Conservation (phyloP, 2,329 filamentous ascomycete species). For the Venturia asperata region DNA sequence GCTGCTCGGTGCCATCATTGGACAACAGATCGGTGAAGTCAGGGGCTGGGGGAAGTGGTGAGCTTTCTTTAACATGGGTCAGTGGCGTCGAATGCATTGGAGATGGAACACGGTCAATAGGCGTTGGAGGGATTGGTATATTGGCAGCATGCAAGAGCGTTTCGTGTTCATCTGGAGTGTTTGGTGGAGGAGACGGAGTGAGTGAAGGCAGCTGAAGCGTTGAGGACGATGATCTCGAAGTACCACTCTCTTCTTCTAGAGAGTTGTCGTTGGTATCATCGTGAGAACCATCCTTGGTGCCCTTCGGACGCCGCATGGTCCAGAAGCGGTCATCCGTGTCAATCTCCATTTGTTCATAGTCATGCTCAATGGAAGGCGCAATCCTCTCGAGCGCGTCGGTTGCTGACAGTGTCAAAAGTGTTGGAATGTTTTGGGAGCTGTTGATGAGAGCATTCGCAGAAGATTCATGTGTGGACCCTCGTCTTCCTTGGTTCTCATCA, state of each 20-base stretch:
- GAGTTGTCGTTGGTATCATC: background rate
- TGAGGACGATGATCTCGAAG: slow-evolving; percentile 26
- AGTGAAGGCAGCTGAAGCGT: slow-evolving; percentile 26
- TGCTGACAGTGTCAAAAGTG: slow-evolving; percentile 24
- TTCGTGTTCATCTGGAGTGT: background rate
- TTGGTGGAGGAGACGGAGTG: slow-evolving; percentile 24
- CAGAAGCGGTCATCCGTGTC: background rate
- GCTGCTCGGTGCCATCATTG: slow-evolving; percentile 1
- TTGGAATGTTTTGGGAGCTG: slow-evolving; percentile 37
- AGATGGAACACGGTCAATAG: slow-evolving; percentile 20
- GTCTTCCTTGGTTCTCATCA: background rate
- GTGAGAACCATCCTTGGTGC: slow-evolving; percentile 11
- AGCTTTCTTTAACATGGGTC: slow-evolving; percentile 22
- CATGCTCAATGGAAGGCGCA: slow-evolving; percentile 12
- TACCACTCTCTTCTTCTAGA: slow-evolving; percentile 22
- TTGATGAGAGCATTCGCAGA: slow-evolving; percentile 37
- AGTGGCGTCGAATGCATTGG: slow-evolving; percentile 21
- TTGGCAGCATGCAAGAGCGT: background rate
- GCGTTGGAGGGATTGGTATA: slow-evolving; percentile 19
- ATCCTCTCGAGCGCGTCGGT: slow-evolving; percentile 13
- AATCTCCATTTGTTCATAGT: background rate
- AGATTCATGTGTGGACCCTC: slow-evolving; percentile 26
- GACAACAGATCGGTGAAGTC: background rate
- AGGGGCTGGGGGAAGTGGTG: slow-evolving; percentile 19
- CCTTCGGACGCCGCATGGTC: slow-evolving; percentile 4